These are phyloP conservation scores for Aureobasidium sp. DNA, from an alignment of 2,329 filamentous ascomycete species.

Conservation along the genomic window DNA sequence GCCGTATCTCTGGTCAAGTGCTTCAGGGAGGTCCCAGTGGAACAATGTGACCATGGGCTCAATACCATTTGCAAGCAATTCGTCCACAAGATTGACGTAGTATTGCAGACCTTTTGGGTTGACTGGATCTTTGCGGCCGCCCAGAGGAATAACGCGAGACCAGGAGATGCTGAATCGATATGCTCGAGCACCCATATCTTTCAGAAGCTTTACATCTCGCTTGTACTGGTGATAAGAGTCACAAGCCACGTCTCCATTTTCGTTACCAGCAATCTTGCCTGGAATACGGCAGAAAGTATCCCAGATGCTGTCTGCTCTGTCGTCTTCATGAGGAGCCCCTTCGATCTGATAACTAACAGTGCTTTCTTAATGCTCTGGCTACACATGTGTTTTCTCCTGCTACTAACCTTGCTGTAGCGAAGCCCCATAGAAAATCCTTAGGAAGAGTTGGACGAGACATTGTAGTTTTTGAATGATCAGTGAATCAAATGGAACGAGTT, in stretches of 20 bases:
- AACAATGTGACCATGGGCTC: constrained; percentile 77
- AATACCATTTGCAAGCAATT: constrained; percentile 69
- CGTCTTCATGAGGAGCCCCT: constrained; percentile 66
- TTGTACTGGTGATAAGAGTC: constrained; percentile 77
- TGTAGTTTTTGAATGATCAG: neutral
- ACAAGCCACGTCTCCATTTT: constrained; percentile 69
- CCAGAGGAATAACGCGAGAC: constrained; percentile 78
- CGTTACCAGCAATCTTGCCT: constrained; percentile 75
- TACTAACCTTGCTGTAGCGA: constrained; percentile 58
- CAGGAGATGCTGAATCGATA: constrained; percentile 84
- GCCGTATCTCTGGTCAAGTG: constrained; percentile 71
- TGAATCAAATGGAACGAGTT: neutral
- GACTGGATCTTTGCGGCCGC: constrained; percentile 66
- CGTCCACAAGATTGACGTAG: constrained; percentile 73
- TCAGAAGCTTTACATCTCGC: constrained; percentile 72
- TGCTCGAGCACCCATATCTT: constrained; percentile 62
- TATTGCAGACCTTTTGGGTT: constrained; percentile 72
- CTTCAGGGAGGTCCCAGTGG: constrained; percentile 83
- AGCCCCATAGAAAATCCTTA: constrained; percentile 44
- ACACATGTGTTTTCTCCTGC: neutral
- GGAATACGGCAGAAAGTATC: constrained; percentile 77
- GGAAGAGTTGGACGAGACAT: constrained; percentile 22
- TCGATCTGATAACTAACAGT: constrained; percentile 74
- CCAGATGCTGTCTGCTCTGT: constrained; percentile 79
- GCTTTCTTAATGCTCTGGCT: neutral